phyloP scores from a whole-genome alignment of 768 basidiomycete genomes.

The Phylloporus rhodoxanthus region DNA sequence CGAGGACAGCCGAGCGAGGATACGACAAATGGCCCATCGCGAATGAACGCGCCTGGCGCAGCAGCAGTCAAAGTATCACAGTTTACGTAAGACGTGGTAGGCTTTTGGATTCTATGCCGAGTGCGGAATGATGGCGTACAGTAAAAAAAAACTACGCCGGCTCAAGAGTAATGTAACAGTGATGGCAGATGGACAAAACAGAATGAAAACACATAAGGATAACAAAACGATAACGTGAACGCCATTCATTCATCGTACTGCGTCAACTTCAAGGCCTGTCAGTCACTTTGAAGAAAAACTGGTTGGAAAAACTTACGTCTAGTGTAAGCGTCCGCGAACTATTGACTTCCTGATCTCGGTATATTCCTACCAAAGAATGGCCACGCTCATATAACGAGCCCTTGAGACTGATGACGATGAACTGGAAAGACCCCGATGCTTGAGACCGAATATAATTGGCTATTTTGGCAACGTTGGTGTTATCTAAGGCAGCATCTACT shows the following conservation, averaged over 20 bases:
- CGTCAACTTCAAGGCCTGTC: conserved; percentile 18
- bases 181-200: not conserved
- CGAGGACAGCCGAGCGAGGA: conserved; percentile 63
- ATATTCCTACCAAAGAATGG: conserved; percentile 87
- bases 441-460: conserved; percentile 89
- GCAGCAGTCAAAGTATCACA: not conserved
- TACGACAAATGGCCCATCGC: conserved; percentile 36
- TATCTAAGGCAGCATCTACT: conserved; percentile 95
- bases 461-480: conserved; percentile 96
- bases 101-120: too few relatives aligned
- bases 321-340: conserved; percentile 88
- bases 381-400: conserved; percentile 88
- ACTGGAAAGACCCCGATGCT: conserved; percentile 83
- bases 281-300: conserved; percentile 1
- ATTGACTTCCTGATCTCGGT: conserved; percentile 90
- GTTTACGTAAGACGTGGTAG: conserved; percentile 13
- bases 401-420: conserved; percentile 96
- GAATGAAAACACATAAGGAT: conserved; percentile 23
- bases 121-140: too few relatives aligned
- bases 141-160: conserved; percentile 1
- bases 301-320: conserved; percentile 51
- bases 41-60: not conserved
- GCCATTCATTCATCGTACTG: conserved; percentile 24
- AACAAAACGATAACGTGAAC: conserved; percentile 7
- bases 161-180: too few relatives aligned